phyloP scores from a whole-genome alignment of 805 yeast genomes.

The Monosporozyma servazzii region DNA sequence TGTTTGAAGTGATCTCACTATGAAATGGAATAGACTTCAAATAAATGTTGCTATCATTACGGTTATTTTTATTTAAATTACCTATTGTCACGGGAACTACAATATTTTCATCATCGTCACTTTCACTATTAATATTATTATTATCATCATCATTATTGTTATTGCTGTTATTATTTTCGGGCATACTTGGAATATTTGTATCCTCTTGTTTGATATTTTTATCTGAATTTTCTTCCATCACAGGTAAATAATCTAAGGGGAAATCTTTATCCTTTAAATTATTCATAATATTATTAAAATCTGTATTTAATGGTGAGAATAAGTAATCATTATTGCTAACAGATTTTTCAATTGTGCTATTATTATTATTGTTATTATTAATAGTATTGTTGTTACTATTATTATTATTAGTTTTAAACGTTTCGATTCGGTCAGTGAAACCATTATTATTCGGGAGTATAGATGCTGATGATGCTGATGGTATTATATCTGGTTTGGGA shows the following conservation, averaged over 20 bases:
- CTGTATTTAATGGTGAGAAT: slow-evolving; percentile 2
- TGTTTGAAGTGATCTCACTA: background rate
- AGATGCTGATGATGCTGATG: no score
- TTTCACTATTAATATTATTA: no score
- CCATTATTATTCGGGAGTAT: background rate
- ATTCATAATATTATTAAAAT: background rate
- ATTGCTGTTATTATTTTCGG: background rate
- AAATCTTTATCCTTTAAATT: slow-evolving; percentile 50
- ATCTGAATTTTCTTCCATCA: slow-evolving; percentile 16
- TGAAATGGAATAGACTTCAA: slow-evolving; percentile 8
- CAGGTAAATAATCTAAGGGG: slow-evolving; percentile 59
- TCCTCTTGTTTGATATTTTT: background rate
- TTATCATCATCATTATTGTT: background rate
- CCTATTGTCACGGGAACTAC: slow-evolving; percentile 8
- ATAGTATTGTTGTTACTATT: background rate
- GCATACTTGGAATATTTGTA: background rate
- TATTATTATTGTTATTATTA: background rate
- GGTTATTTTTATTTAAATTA: slow-evolving; percentile 3
- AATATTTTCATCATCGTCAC: slow-evolving; percentile 9
- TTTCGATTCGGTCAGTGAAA: background rate
- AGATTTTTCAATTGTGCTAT: background rate
- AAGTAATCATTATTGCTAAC: slow-evolving; percentile 10
- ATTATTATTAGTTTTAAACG: background rate
- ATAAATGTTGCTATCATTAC: background rate
- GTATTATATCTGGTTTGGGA: background rate